A percentile compares a stretch with the other conserved stretches of the same genome.
Evolutionary conservation across 2,329 filamentous ascomycete species (phyloP).

Genomic region (Paecilomyces fulvus): DNA sequence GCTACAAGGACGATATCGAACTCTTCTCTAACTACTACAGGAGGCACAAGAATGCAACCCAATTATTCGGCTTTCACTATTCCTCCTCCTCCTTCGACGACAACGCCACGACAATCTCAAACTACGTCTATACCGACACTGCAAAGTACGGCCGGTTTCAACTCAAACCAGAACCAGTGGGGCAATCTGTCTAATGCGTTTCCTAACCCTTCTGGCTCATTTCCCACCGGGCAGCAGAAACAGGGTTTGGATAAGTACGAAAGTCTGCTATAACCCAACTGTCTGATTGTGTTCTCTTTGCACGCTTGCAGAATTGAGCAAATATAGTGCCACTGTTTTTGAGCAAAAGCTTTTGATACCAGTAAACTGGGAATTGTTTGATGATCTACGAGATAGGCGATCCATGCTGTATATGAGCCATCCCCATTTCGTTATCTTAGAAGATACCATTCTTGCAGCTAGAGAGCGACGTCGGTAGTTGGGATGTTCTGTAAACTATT

Average conservation of each 20-base stretch:
- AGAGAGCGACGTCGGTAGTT: not conserved
- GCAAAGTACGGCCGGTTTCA: constrained; percentile 11
- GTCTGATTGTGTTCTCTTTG: not conserved
- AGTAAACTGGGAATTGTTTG: not conserved
- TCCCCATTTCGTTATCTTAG: not conserved
- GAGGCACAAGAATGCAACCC: constrained; percentile 14
- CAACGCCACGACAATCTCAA: constrained; percentile 8
- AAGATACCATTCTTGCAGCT: not conserved
- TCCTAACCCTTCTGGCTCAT: constrained; percentile 13
- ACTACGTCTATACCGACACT: constrained; percentile 5
- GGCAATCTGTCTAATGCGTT: constrained; percentile 14
- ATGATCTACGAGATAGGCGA: not conserved
- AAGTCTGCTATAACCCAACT: constrained; percentile 40
- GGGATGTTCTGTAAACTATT: not conserved
- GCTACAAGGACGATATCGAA: not conserved
- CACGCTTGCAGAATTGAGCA: not conserved
- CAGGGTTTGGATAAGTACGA: constrained; percentile 48
- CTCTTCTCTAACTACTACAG: constrained; percentile 12
- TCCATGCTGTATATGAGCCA: not conserved
- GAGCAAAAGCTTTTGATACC: not conserved
- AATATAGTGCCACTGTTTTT: not conserved
- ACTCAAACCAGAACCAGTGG: constrained; percentile 12
- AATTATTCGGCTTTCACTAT: constrained; percentile 34
- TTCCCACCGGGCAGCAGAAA: constrained; percentile 20
- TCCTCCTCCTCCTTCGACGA: constrained; percentile 29